Conservation (phyloP, 1,284 basidiomycete species). For the Austropuccinia psidii region DNA sequence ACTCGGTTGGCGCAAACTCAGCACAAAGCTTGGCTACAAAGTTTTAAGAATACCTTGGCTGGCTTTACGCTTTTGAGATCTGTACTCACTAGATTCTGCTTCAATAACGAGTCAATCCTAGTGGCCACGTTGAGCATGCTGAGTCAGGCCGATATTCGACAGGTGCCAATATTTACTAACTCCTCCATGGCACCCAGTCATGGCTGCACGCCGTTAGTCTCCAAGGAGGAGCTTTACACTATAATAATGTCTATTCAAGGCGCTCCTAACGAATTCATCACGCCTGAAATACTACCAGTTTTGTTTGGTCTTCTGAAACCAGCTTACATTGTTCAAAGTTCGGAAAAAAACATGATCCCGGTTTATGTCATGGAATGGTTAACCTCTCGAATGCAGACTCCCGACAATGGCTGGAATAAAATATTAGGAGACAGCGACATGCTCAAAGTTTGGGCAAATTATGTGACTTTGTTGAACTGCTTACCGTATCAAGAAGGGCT, state of each 20-base stretch:
- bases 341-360: not conserved
- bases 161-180: constrained; percentile 30
- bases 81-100: constrained; percentile 26
- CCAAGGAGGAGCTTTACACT: constrained; percentile 22
- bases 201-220: not conserved
- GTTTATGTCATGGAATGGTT: constrained; percentile 34
- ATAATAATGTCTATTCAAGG: constrained; percentile 30
- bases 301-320: constrained; percentile 27
- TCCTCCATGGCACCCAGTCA: too few species aligned
- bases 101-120: constrained; percentile 18
- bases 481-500: constrained; percentile 15
- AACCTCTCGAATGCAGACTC: constrained; percentile 10
- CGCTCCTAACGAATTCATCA: constrained; percentile 25
- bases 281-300: constrained; percentile 24
- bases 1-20: constrained; percentile 52
- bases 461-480: constrained; percentile 25
- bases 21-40: constrained; percentile 24
- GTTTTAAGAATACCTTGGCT: constrained; percentile 30
- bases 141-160: constrained; percentile 32
- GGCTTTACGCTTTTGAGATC: constrained; percentile 34
- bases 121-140: constrained; percentile 33
- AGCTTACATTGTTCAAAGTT: constrained; percentile 10
- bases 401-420: constrained; percentile 33
- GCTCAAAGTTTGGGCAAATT: constrained; percentile 24
- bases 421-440: constrained; percentile 27